Conservation (phyloP, 805 yeast genomes). For the Komagataella pastoris region DNA sequence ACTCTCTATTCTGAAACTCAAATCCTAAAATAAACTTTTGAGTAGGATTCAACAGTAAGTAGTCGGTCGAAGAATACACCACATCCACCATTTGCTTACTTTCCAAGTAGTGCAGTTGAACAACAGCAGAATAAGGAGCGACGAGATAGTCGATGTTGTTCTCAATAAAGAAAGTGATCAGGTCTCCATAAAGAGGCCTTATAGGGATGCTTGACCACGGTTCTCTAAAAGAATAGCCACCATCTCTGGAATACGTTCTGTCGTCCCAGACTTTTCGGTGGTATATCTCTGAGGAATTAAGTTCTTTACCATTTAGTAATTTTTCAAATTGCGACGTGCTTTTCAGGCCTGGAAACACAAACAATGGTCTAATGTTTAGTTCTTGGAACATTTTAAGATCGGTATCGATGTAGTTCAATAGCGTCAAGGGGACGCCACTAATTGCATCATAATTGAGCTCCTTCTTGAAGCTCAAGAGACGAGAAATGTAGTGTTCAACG, state of each 20-base stretch:
- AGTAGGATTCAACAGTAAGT: constrained; percentile 42
- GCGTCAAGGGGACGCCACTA: constrained; percentile 67
- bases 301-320: constrained; percentile 10
- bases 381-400: constrained; percentile 52
- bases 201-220: constrained; percentile 33
- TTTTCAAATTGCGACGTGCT: constrained; percentile 20
- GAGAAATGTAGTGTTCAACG: constrained; percentile 62
- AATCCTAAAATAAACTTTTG: constrained; percentile 64
- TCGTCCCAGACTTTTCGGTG: constrained; percentile 36
- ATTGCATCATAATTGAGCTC: constrained; percentile 65
- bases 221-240: constrained; percentile 38
- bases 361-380: constrained; percentile 60
- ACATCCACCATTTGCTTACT: constrained; percentile 49
- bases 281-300: constrained; percentile 23
- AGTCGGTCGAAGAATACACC: constrained; percentile 77
- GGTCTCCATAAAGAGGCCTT: constrained; percentile 36
- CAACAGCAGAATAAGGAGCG: constrained; percentile 73
- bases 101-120: constrained; percentile 64
- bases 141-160: constrained; percentile 52
- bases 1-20: constrained; percentile 52
- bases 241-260: constrained; percentile 13
- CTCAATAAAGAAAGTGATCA: constrained; percentile 43
- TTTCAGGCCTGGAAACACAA: constrained; percentile 61
- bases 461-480: constrained; percentile 45
- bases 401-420: constrained; percentile 39